phyloP scores from a whole-genome alignment of 192 early-diverging fungal species.

The Spizellomyces punctatus region DNA sequence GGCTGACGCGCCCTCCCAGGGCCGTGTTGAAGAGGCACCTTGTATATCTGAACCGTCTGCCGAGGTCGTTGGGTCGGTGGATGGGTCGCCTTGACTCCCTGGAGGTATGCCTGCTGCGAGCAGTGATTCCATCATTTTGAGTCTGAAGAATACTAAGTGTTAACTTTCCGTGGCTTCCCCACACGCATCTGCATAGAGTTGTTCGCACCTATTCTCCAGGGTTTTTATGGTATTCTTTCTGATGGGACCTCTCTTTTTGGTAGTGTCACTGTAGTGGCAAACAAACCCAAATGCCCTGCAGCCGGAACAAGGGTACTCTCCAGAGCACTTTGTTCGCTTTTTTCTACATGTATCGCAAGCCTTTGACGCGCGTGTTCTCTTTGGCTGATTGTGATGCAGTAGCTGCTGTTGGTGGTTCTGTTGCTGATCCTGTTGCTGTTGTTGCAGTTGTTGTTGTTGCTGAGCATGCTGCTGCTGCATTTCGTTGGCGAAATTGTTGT shows the following conservation, averaged over 20 bases:
- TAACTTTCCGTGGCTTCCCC: not conserved
- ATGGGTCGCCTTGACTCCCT: not conserved
- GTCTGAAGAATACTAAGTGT: not conserved
- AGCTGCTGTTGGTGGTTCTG: not conserved
- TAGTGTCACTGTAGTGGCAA: conserved; percentile 20
- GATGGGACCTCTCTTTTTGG: conserved; percentile 24
- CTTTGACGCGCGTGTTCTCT: conserved; percentile 26
- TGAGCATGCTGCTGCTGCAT: not conserved
- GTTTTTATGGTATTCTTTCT: conserved; percentile 24
- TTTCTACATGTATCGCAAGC: conserved; percentile 28
- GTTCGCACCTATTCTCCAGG: conserved; percentile 11
- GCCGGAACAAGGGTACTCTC: conserved; percentile 21
- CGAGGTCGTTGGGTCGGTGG: not conserved
- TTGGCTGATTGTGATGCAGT: not conserved
- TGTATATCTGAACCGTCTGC: not conserved
- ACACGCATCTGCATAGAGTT: not conserved
- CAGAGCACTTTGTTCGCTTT: conserved; percentile 31
- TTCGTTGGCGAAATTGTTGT: no score
- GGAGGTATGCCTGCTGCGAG: conserved; percentile 4
- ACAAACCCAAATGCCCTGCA: conserved; percentile 20
- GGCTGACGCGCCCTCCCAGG: not conserved
- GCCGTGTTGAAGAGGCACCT: not conserved
- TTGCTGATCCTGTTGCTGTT: not conserved
- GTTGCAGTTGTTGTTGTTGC: not conserved
- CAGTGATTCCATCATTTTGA: conserved; percentile 31